Evolutionary conservation across 2,329 filamentous ascomycete genomes (phyloP).

Genomic region (Colletotrichum musicola): DNA sequence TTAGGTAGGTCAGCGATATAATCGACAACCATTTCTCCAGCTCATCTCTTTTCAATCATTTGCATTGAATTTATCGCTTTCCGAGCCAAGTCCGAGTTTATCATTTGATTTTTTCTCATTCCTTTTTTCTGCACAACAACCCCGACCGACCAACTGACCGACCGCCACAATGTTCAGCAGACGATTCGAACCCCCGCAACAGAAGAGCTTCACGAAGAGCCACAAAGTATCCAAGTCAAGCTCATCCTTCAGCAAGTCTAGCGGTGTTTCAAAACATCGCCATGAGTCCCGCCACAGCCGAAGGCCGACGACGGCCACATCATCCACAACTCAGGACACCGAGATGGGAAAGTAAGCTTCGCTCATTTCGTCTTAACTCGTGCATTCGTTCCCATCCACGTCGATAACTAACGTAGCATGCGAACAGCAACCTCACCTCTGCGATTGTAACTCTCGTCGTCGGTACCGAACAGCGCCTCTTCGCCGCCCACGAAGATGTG

Average conservation of each 20-base stretch:
- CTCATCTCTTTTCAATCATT: not conserved
- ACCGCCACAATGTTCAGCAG: conserved; percentile 61
- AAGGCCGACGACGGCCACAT: conserved; percentile 62
- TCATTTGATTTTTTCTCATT: not conserved
- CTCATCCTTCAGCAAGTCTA: conserved; percentile 67
- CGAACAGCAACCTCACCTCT: conserved; percentile 67
- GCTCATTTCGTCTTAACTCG: not conserved
- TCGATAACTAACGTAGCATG: conserved; percentile 32
- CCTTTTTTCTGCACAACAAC: not conserved
- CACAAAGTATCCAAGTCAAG: conserved; percentile 64
- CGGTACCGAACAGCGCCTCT: conserved; percentile 85
- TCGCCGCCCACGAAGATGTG: conserved; percentile 91
- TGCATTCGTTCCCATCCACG: not conserved
- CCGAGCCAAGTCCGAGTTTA: not conserved
- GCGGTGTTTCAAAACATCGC: conserved; percentile 66
- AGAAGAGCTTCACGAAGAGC: conserved; percentile 66
- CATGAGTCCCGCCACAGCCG: conserved; percentile 63
- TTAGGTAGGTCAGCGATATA: conserved; percentile 48
- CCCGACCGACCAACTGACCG: not conserved
- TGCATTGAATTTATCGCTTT: not conserved
- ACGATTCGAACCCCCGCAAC: conserved; percentile 58
- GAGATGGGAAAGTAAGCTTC: conserved; percentile 59
- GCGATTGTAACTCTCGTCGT: conserved; percentile 85
- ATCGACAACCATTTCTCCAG: conserved; percentile 8
- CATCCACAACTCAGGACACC: conserved; percentile 52